These are phyloP conservation scores for Skeletonema costatum DNA, from an alignment of 108 stramenopile species.

Conservation along the genomic window DNA sequence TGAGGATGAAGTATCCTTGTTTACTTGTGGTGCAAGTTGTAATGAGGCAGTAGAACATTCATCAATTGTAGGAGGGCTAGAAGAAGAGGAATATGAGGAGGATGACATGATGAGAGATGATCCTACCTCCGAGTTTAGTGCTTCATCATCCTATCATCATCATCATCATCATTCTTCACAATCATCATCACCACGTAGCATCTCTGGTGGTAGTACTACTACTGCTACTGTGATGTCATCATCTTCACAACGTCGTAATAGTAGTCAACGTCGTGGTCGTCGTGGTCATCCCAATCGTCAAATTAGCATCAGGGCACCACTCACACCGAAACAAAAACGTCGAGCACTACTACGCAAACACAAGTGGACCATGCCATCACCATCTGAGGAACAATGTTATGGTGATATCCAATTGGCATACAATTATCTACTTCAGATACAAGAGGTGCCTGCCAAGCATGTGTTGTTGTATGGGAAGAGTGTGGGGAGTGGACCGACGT, in stretches of 20 bases:
- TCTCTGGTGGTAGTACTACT: not conserved
- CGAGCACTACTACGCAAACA: conserved; percentile 10
- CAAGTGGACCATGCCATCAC: conserved; percentile 24
- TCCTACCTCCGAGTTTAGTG: not conserved
- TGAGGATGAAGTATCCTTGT: conserved; percentile 4
- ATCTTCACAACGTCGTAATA: not conserved
- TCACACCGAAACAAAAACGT: conserved; percentile 8
- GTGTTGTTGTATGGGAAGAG: conserved; percentile 79
- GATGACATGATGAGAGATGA: not conserved
- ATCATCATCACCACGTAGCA: not conserved
- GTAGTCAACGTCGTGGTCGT: not conserved
- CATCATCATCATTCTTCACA: not conserved
- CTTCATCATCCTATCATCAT: not conserved
- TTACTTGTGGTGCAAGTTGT: not conserved
- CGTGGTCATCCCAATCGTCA: not conserved
- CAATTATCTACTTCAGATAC: conserved; percentile 54
- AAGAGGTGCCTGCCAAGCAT: conserved; percentile 48
- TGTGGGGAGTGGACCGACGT: conserved; percentile 71
- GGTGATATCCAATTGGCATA: conserved; percentile 78
- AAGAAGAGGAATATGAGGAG: not conserved
- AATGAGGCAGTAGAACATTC: not conserved
- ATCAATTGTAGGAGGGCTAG: not conserved
- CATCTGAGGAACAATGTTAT: conserved; percentile 67
- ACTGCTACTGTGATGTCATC: not conserved
- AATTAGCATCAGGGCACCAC: not conserved